Conservation (phyloP, 805 yeast genomes). For the Suhomyces kilbournensis region DNA sequence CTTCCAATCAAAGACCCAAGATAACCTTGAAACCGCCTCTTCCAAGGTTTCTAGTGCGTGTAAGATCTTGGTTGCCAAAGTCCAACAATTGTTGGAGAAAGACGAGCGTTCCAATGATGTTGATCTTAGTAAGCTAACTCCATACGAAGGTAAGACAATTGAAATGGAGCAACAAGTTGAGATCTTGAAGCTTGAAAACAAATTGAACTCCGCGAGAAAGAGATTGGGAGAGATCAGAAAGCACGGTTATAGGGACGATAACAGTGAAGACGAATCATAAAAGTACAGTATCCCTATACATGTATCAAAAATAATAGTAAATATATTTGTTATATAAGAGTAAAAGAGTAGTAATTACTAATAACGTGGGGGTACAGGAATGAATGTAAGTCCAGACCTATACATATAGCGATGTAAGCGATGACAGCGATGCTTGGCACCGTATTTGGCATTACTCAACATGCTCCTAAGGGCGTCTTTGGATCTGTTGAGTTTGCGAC, state of each 20-base stretch:
- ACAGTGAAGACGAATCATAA: slow-evolving; percentile 45
- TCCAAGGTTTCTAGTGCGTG: slow-evolving; percentile 74
- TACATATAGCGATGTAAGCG: not conserved
- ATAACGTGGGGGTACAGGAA: not conserved
- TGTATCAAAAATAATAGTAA: no score
- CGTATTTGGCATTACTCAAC: not conserved
- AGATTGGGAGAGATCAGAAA: slow-evolving; percentile 82
- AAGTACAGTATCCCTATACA: slow-evolving; percentile 1
- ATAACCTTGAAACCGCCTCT: slow-evolving; percentile 64
- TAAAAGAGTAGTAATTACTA: not conserved
- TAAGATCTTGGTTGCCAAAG: slow-evolving; percentile 64
- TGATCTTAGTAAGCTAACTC: slow-evolving; percentile 65
- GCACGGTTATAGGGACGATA: slow-evolving; percentile 67
- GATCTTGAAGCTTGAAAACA: slow-evolving; percentile 76
- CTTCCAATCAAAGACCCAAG: slow-evolving; percentile 73
- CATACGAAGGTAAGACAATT: slow-evolving; percentile 78
- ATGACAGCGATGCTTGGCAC: not conserved
- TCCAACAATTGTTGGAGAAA: slow-evolving; percentile 54
- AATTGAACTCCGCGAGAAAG: slow-evolving; percentile 68
- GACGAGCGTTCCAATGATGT: slow-evolving; percentile 39
- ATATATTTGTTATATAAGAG: not conserved
- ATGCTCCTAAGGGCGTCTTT: not conserved
- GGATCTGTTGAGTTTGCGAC: not conserved
- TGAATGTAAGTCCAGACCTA: not conserved
- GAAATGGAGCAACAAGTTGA: slow-evolving; percentile 95